Base-by-base conservation (phyloP, 2,329 filamentous ascomycete genomes). In the Ophiosphaerella herpotricha region DNA sequence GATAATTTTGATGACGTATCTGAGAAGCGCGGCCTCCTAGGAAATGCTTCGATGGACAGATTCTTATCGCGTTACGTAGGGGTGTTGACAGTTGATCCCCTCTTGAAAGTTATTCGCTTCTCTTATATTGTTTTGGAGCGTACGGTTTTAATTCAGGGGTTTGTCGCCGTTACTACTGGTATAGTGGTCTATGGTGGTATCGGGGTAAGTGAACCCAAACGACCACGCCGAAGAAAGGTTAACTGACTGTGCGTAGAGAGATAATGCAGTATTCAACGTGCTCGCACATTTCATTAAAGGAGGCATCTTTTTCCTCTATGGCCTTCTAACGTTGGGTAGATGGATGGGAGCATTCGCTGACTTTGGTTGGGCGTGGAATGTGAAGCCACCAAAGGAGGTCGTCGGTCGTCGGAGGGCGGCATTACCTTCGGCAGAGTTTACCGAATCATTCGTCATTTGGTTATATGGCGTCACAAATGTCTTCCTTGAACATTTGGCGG, bases 201-300 rank as follows among this genome's bases (percentile, higher is more conserved):
- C 58, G 94, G 94, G 71, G 89, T 92, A 80, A 82, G 89, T 81
- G 4, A 11, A 24, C 29, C 34, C 11, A 33, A 23, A 18, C 46
- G 43, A 21, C 29, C 11, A 16, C 4, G 13, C 8, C 41, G 32
- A 41, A 45, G 39, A 14, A 26, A 11, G 35, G 16, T 46, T 63
- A 31, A 59, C 43, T 23, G 31, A 24, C 21, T 26, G 16, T 18
- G 9, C 32, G 16, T 58, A 91, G 88, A 86, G 88, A 70, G 87
- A 83, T 5, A 72, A 73, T 18, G 79, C 79, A 2, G 78, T 97
- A 49, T 95, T 93, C 78, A 92, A 86, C 60, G 91, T 93, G 2
- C 80, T 97, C 36, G 93, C 93, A 7, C 93, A 97, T 69, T 96
- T 90, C 77, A 86, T 97, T 72, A 97, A 97, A 72, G 93, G 93